Evolutionary conservation across 306 rosid species (phyloP).

Genomic region (Prunus mume): DNA sequence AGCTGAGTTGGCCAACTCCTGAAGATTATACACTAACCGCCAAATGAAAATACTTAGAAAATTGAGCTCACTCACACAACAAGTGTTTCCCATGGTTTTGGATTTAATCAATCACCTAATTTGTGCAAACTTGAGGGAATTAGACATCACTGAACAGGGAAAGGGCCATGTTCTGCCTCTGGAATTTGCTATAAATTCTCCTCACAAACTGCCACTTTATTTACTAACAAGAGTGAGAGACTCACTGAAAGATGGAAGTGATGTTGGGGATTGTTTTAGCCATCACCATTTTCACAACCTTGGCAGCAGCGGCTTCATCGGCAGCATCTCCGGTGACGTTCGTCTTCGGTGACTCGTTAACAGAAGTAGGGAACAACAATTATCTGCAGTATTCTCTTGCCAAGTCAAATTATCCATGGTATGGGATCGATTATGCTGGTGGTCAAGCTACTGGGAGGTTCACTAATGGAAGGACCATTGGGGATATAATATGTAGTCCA

Average conservation of each 20-base stretch:
- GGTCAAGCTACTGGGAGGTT: constrained; percentile 82
- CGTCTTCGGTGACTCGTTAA: constrained; percentile 73
- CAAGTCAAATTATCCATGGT: constrained; percentile 73
- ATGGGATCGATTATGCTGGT: constrained; percentile 71
- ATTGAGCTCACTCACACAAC: background rate
- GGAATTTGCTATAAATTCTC: constrained; percentile 29
- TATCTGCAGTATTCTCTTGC: constrained; percentile 70
- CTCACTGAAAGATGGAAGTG: constrained; percentile 10
- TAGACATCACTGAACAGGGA: constrained; percentile 11
- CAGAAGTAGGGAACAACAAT: constrained; percentile 90
- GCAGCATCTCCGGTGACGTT: constrained; percentile 38
- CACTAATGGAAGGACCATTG: constrained; percentile 87
- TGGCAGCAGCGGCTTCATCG: constrained; percentile 16
- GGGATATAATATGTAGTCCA: constrained; percentile 65
- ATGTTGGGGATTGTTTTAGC: constrained; percentile 20
- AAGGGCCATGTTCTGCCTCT: background rate
- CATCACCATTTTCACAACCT: constrained; percentile 11
- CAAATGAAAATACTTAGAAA: background rate
- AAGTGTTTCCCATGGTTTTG: constrained; percentile 24
- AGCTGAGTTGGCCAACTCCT: constrained; percentile 14
- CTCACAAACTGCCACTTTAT: background rate
- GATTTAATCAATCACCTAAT: constrained; percentile 50
- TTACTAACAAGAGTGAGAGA: background rate
- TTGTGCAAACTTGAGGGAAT: constrained; percentile 34
- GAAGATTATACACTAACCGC: constrained; percentile 16